Base-by-base conservation (phyloP, 768 basidiomycete species). In the Mycena rosella region DNA sequence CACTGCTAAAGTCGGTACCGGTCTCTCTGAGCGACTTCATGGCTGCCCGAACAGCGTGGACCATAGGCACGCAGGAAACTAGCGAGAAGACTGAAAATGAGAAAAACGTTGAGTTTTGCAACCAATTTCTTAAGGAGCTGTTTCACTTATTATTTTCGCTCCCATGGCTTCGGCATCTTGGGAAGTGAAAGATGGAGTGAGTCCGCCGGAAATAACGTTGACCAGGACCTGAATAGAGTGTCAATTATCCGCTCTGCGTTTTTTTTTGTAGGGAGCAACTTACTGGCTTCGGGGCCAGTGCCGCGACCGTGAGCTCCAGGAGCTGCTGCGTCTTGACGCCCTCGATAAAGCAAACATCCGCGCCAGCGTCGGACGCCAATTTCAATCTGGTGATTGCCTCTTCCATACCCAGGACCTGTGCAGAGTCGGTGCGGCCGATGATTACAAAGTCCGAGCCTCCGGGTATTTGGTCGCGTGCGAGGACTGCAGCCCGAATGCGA, bases 331-430 rank as follows among this genome's bases (percentile, higher is more conserved):
- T 90, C 76, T 87, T 87, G 30, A 93, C 91, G 45, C 92, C 92
- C 76, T 93, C 92, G 38, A 93, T 92, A 78, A 94, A 94, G 77
- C 91, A 93, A 15, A 91, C 91, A 73, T 94, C 92, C 0, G 92
- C 92, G 32, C 92, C 92, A 13, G 86, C 89, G 64, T 89, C 89
- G 0, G 90, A 86, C 11, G 92, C 92, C 24, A 93, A 84, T 76
- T 89, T 87, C 65, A 93, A 81, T 30, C 92, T 86, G 11, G 73
- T 78, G 55, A 92, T 62, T 0, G 91, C 91, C 78, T 93, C 92
- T 27, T 93, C 91, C 91, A 92, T 92, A 30, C 91, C 92, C 30
- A 91, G 82, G 9, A 90, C 90, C 75, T 93, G 92, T 1, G 91
- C 91, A 2, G 91, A 91, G 75, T 93, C 92, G 4, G 92, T 93